phyloP scores from a whole-genome alignment of 129 eudicot species.

The Lactuca saligna region DNA sequence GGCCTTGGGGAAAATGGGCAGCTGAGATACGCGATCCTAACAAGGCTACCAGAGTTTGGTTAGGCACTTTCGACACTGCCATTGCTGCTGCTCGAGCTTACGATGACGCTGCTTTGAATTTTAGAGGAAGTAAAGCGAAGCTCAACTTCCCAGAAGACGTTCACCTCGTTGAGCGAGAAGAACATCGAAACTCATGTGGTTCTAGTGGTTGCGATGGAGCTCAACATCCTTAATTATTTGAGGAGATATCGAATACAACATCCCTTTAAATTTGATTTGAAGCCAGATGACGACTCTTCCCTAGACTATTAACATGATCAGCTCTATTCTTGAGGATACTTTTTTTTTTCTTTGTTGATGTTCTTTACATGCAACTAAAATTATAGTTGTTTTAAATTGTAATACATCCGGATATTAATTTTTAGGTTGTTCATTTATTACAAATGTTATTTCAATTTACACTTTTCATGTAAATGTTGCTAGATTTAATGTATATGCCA shows the following conservation, averaged over 20 bases:
- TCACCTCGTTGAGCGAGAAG: neutral
- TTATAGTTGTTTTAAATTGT: too few relatives aligned
- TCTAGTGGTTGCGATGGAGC: neutral
- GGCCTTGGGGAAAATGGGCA: slow-evolving; percentile 99
- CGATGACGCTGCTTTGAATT: slow-evolving; percentile 83
- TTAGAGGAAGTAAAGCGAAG: slow-evolving; percentile 80
- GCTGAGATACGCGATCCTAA: slow-evolving; percentile 92
- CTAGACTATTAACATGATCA: neutral
- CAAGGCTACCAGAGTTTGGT: slow-evolving; percentile 83
- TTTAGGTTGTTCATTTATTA: too few relatives aligned
- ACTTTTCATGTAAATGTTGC: too few relatives aligned
- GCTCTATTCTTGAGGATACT: slow-evolving; percentile 4
- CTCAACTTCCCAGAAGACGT: slow-evolving; percentile 91
- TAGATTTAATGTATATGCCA: too few relatives aligned
- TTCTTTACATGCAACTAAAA: too few relatives aligned
- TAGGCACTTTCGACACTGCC: slow-evolving; percentile 85
- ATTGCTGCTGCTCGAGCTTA: slow-evolving; percentile 88
- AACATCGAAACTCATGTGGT: neutral
- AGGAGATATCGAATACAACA: neutral
- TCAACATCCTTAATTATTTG: neutral
- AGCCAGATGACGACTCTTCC: neutral
- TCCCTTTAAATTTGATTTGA: too few relatives aligned
- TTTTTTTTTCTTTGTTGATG: neutral
- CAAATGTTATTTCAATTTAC: too few relatives aligned
- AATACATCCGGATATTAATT: too few relatives aligned